A percentile compares a stretch with the other conserved stretches of the same genome.
These are phyloP conservation scores for Fusarium albidum DNA, from an alignment of 2,329 filamentous ascomycete species.

Conservation along the genomic window DNA sequence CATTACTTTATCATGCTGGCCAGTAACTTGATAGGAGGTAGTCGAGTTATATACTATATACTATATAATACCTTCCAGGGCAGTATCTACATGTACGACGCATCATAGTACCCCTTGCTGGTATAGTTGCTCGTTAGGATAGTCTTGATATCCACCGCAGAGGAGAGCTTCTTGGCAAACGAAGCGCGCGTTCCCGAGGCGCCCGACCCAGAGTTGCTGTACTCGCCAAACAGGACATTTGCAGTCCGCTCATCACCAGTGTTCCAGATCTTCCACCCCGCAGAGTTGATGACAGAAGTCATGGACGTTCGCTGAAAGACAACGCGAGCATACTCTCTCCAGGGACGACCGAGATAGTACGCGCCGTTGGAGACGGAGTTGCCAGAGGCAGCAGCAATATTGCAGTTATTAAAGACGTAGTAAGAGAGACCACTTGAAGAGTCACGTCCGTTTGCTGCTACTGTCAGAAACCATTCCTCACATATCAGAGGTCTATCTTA, in stretches of 20 bases:
- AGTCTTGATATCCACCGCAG: conserved; percentile 45
- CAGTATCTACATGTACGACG: conserved; percentile 28
- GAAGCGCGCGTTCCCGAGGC: conserved; percentile 54
- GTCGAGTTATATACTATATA: too few species aligned
- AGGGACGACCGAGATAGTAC: conserved; percentile 59
- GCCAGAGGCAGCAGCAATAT: conserved; percentile 49
- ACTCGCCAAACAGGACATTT: conserved; percentile 66
- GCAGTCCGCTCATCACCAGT: conserved; percentile 55
- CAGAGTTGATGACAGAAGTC: conserved; percentile 63
- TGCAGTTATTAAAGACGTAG: conserved; percentile 57
- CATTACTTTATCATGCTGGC: too few species aligned
- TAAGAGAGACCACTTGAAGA: conserved; percentile 45
- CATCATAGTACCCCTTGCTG: conserved; percentile 32
- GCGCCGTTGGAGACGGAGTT: conserved; percentile 47
- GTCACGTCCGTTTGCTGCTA: conserved; percentile 52
- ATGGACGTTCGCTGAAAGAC: conserved; percentile 59
- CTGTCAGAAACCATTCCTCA: rapidly evolving
- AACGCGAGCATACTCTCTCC: conserved; percentile 56
- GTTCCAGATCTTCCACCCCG: conserved; percentile 67
- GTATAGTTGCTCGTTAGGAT: conserved; percentile 36
- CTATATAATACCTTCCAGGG: too few species aligned
- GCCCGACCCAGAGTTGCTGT: conserved; percentile 65
- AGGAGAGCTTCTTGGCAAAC: conserved; percentile 44
- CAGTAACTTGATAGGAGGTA: too few species aligned
- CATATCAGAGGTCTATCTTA: conserved; percentile 30